A percentile compares a stretch with the other conserved stretches of the same genome.
phyloP scores from a whole-genome alignment of 371 early-diverging fungal genomes.

The Fennellomyces sp. region DNA sequence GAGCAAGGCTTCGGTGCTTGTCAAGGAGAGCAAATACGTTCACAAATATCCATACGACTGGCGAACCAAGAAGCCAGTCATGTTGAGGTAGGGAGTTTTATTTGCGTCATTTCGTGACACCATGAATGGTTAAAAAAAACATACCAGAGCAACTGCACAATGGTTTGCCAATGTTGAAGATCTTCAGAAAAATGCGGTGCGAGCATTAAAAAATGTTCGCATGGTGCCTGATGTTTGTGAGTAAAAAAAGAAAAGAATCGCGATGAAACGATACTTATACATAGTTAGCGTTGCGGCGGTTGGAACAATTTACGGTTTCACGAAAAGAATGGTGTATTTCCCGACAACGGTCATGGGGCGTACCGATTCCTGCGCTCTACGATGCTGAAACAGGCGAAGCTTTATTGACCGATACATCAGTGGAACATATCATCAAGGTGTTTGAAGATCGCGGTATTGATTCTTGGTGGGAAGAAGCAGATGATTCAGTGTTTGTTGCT shows the following conservation, averaged over 20 bases:
- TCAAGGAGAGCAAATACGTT: constrained; percentile 46
- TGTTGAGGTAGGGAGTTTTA: constrained; percentile 49
- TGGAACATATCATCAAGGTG: constrained; percentile 69
- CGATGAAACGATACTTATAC: too few species aligned
- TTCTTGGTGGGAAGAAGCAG: constrained; percentile 81
- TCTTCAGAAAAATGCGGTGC: constrained; percentile 62
- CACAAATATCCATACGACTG: constrained; percentile 94
- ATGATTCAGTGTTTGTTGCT: constrained; percentile 70
- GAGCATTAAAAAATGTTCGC: constrained; percentile 56
- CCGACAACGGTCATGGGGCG: constrained; percentile 87
- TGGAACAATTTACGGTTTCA: constrained; percentile 67
- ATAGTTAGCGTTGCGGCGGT: constrained; percentile 46
- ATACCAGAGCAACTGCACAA: constrained; percentile 74
- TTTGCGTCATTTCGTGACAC: background rate
- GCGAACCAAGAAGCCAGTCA: constrained; percentile 90
- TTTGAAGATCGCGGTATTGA: constrained; percentile 70
- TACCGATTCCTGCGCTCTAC: constrained; percentile 84
- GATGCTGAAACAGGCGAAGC: constrained; percentile 66
- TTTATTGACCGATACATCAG: constrained; percentile 65
- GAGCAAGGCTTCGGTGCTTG: constrained; percentile 35
- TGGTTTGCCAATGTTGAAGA: constrained; percentile 85
- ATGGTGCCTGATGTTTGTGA: constrained; percentile 69
- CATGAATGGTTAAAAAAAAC: too few species aligned
- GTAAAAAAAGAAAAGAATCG: too few species aligned
- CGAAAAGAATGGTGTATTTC: constrained; percentile 93